These are phyloP conservation scores for Dissoconium aciculare DNA, from an alignment of 2,329 filamentous ascomycete genomes.

Conservation along the genomic window DNA sequence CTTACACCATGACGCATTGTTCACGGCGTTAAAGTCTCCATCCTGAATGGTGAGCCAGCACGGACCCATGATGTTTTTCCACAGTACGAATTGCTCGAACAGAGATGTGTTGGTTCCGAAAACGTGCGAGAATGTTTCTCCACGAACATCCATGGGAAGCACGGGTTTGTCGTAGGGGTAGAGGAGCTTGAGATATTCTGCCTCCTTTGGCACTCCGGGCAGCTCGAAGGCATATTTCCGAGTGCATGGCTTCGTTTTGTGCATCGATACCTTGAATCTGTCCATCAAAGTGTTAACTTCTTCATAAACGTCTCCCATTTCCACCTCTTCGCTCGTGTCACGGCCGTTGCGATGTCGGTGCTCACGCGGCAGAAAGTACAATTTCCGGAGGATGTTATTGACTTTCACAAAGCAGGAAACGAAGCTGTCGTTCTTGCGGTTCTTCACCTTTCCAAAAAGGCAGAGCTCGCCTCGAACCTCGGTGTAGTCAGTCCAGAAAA, in stretches of 20 bases:
- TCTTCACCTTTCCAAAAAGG: slow-evolving; percentile 88
- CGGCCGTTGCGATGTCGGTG: slow-evolving; percentile 43
- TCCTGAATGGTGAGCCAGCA: slow-evolving; percentile 90
- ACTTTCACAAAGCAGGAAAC: slow-evolving; percentile 93
- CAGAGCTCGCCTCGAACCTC: slow-evolving; percentile 85
- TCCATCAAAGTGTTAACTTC: slow-evolving; percentile 85
- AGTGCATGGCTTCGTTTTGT: slow-evolving; percentile 82
- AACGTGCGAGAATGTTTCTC: slow-evolving; percentile 84
- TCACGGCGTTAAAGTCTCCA: slow-evolving; percentile 67
- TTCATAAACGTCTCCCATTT: slow-evolving; percentile 76
- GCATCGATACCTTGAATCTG: slow-evolving; percentile 67
- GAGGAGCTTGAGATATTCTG: slow-evolving; percentile 84
- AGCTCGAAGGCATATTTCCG: slow-evolving; percentile 95
- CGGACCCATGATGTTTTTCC: slow-evolving; percentile 98
- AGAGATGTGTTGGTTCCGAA: slow-evolving; percentile 88
- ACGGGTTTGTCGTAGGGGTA: slow-evolving; percentile 80
- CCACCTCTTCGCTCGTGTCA: slow-evolving; percentile 61
- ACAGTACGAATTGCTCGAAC: slow-evolving; percentile 95
- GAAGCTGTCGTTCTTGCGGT: slow-evolving; percentile 64
- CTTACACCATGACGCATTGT: slow-evolving; percentile 94
- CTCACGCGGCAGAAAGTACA: slow-evolving; percentile 81
- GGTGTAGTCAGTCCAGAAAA: slow-evolving; percentile 96
- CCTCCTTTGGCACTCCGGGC: slow-evolving; percentile 70
- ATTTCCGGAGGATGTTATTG: slow-evolving; percentile 81
- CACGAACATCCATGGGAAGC: slow-evolving; percentile 54